A percentile compares a stretch with the other conserved stretches of the same genome.
These are phyloP conservation scores for Hordeum marinum DNA, from an alignment of 176 grass and related monocot genomes.

Conservation along the genomic window DNA sequence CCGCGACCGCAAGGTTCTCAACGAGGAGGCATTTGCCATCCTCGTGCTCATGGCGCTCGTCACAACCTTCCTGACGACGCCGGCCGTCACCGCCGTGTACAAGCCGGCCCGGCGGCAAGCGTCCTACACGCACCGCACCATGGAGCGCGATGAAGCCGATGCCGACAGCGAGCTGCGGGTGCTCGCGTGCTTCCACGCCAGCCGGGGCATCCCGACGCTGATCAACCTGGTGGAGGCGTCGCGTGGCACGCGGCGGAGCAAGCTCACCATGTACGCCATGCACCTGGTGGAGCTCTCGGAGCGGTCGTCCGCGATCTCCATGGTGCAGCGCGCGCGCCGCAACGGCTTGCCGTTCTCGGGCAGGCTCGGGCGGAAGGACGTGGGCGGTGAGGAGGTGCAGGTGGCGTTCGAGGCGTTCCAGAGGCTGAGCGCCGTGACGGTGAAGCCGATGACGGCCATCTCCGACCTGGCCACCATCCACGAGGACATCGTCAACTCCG, in stretches of 20 bases:
- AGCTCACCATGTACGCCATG: slow-evolving; percentile 59
- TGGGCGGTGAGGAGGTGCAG: not conserved
- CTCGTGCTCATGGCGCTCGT: slow-evolving; percentile 56
- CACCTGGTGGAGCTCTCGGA: slow-evolving; percentile 66
- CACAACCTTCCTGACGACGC: slow-evolving; percentile 55
- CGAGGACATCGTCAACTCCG: slow-evolving; percentile 45
- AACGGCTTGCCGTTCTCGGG: slow-evolving; percentile 54
- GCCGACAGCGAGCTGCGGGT: slow-evolving; percentile 51
- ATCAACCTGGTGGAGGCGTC: slow-evolving; percentile 57
- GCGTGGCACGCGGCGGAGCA: slow-evolving; percentile 34
- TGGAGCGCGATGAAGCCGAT: slow-evolving; percentile 33
- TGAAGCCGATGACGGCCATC: slow-evolving; percentile 58
- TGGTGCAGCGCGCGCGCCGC: slow-evolving; percentile 56
- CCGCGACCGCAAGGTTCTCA: slow-evolving; percentile 54
- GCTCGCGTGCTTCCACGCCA: slow-evolving; percentile 60
- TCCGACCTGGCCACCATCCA: slow-evolving; percentile 56
- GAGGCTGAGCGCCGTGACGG: slow-evolving; percentile 35
- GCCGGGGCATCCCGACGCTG: slow-evolving; percentile 53
- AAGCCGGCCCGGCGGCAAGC: slow-evolving; percentile 15
- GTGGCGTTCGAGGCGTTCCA: slow-evolving; percentile 66
- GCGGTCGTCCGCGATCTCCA: slow-evolving; percentile 44
- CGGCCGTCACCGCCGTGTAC: slow-evolving; percentile 39
- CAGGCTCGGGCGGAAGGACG: not conserved
- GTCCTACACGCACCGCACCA: slow-evolving; percentile 44
- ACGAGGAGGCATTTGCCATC: slow-evolving; percentile 55